Conservation (phyloP, 345 rosid genomes). For the Excoecaria agallocha region DNA sequence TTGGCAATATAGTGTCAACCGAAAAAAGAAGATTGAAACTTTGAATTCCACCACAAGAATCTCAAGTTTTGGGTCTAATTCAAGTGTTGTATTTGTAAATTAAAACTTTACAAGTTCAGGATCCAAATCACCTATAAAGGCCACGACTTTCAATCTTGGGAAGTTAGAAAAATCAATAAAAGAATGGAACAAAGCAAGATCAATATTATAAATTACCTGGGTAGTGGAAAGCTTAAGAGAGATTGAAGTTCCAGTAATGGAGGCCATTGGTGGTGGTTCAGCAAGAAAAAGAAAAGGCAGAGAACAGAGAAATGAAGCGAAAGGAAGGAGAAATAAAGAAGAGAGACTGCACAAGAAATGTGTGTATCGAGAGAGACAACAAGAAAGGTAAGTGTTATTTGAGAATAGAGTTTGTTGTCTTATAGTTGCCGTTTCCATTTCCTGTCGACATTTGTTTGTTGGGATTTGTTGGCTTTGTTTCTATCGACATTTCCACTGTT, state of each 20-base stretch:
- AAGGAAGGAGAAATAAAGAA: neutral
- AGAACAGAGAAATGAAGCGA: constrained; percentile 18
- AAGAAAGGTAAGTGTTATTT: constrained; percentile 29
- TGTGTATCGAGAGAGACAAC: neutral
- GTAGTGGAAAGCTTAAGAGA: constrained; percentile 23
- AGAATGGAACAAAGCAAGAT: neutral
- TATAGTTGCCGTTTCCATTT: constrained; percentile 13
- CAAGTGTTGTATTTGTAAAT: neutral
- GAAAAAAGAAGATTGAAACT: neutral
- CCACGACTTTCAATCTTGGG: neutral
- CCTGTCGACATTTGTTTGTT: neutral
- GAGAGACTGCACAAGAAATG: neutral
- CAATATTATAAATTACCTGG: constrained; percentile 15
- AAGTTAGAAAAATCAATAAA: neutral
- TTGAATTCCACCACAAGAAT: neutral
- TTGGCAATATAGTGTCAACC: neutral
- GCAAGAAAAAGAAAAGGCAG: neutral
- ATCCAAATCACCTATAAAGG: neutral
- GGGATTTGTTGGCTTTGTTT: constrained; percentile 17
- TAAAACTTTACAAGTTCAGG: neutral
- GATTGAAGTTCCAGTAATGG: constrained; percentile 29
- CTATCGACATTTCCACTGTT: constrained; percentile 1
- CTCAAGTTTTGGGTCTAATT: neutral
- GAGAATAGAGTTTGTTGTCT: constrained; percentile 11
- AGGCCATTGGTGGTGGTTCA: constrained; percentile 34